phyloP scores from a whole-genome alignment of 140 eudicot species.

The Stevia rebaudiana region DNA sequence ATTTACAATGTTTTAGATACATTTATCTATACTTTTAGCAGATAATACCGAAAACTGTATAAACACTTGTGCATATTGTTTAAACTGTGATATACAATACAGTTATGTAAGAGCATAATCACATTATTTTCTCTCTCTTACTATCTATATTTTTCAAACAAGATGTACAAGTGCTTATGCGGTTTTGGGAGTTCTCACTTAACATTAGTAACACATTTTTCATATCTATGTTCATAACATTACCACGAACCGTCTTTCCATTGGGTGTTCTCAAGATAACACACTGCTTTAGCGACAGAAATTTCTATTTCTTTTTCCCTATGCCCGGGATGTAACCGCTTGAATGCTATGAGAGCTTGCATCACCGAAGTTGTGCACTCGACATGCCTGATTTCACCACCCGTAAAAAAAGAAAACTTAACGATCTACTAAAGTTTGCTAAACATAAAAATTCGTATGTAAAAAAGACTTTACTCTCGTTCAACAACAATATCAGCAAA shows the following conservation, averaged over 20 bases:
- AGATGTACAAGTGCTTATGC: neutral
- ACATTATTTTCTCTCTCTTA: too few relatives aligned
- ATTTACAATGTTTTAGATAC: neutral
- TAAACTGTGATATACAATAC: too few relatives aligned
- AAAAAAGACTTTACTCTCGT: conserved; percentile 38
- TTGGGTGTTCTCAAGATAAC: conserved; percentile 36
- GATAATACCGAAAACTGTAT: too few relatives aligned
- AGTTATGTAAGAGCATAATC: too few relatives aligned
- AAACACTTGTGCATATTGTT: too few relatives aligned
- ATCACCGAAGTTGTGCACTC: conserved; percentile 45
- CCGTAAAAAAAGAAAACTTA: neutral
- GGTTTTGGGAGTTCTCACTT: neutral
- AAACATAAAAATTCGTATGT: neutral
- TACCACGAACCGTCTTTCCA: conserved; percentile 53
- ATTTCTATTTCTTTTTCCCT: conserved; percentile 38
- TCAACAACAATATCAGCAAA: conserved; percentile 48
- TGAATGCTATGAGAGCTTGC: conserved; percentile 41
- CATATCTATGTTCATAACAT: neutral
- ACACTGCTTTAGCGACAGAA: conserved; percentile 35
- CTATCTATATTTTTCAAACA: too few relatives aligned
- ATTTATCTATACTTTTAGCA: neutral
- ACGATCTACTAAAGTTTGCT: neutral
- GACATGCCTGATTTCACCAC: conserved; percentile 38
- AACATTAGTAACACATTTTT: neutral
- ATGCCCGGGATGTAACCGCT: conserved; percentile 36